phyloP scores from a whole-genome alignment of 345 rosid genomes.

The Gossypium longicalyx region DNA sequence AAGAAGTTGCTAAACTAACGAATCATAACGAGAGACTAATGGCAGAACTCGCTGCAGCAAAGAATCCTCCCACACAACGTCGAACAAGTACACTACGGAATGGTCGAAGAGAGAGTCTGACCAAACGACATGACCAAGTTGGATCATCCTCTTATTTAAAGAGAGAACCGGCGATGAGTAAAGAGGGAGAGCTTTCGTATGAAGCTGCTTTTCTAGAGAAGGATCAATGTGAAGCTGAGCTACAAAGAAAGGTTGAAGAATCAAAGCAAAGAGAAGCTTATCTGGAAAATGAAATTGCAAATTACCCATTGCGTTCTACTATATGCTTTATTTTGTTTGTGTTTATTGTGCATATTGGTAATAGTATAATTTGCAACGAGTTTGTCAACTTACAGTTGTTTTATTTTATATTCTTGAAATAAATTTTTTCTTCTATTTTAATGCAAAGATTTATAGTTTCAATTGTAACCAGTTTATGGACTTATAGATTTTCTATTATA shows the following conservation, averaged over 20 bases:
- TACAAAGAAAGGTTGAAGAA: slow-evolving; percentile 71
- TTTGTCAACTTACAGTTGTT: no score
- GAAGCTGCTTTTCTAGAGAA: slow-evolving; percentile 76
- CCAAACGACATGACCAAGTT: slow-evolving; percentile 40
- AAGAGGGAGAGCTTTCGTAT: slow-evolving; percentile 73
- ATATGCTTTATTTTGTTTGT: no score
- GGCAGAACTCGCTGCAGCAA: slow-evolving; percentile 58
- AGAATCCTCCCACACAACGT: slow-evolving; percentile 56
- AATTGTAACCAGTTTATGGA: no score
- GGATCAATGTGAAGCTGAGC: slow-evolving; percentile 74
- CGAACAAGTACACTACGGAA: slow-evolving; percentile 51
- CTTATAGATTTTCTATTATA: no score
- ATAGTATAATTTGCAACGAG: no score
- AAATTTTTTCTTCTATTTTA: no score
- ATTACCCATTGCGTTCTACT: neutral
- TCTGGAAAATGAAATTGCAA: slow-evolving; percentile 94
- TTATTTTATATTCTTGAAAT: no score
- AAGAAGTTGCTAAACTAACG: slow-evolving; percentile 90
- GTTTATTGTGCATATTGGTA: no score
- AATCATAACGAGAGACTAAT: slow-evolving; percentile 73
- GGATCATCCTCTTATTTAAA: slow-evolving; percentile 28
- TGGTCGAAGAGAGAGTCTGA: slow-evolving; percentile 53
- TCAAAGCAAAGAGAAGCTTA: slow-evolving; percentile 90
- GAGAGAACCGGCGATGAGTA: slow-evolving; percentile 67
- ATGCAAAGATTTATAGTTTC: no score